Base-by-base conservation (phyloP, 441 rosid species). In the Croton laevigatus region DNA sequence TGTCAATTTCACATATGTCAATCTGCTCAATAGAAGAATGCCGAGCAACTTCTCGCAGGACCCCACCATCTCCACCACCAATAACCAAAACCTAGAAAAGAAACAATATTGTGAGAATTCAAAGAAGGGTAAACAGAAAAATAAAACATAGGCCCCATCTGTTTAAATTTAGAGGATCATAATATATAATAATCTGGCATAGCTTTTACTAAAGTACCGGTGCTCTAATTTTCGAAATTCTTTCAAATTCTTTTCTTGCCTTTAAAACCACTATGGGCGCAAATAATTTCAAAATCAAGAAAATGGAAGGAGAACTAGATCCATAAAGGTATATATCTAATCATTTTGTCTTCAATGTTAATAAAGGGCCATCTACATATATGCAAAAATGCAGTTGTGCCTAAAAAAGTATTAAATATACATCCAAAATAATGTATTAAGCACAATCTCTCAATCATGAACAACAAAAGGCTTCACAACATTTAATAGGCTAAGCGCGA, bases 11-110 rank as follows among this genome's bases (percentile, higher is more conserved):
- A 78, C 97, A 93, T 37, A 93, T 89, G 76, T 93, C 98, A 74
- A 93, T 88, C 73, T 87, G 85, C 80, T 86, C 91, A 19, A 93
- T 76, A 57, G 97, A 91, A 70, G 93, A 67, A 78, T 93, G 88
- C 42, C 96, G 94, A 67, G 94, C 78, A 72, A 91, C 96, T 81
- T 93, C 98, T 62, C 98, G 85, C 53, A 91, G 78, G 73, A 93
- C 97, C 7, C 98, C 98, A 22, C 98, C 98, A 80, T 91, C 98
- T 62, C 98, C 98, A 70, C 98, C 98, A n/a, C 98, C 98, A 76
- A 93, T 93, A 61, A 93, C 98, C 81, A 93, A 70, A 58, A 91
- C 98, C 98, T 91, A 80, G 59, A 74, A 37, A 58, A 70, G 14
- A 65, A 48, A 27, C 52, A 42, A 69, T 19, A 66, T 1, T 10